Evolutionary conservation across 1,284 basidiomycete species (phyloP).

Genomic region (Spongispora temasekensis): DNA sequence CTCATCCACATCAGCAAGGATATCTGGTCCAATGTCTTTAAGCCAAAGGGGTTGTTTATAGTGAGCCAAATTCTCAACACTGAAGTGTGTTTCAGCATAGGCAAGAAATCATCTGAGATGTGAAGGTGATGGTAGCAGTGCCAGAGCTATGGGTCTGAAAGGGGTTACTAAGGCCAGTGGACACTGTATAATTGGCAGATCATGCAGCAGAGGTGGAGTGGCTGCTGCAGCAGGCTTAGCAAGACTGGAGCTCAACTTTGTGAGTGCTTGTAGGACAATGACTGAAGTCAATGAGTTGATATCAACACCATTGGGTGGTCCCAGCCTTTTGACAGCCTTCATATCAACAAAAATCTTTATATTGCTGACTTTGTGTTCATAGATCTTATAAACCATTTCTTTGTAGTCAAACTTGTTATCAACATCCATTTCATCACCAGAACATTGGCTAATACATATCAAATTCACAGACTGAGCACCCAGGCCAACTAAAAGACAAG

Average conservation of each 20-base stretch:
- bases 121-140: too few relatives aligned
- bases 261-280: conserved; percentile 7
- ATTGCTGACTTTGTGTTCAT: neutral
- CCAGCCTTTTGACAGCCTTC: neutral
- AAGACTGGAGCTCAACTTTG: neutral
- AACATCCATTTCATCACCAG: conserved; percentile 9
- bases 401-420: conserved; percentile 14
- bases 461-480: neutral
- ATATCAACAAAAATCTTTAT: too few relatives aligned
- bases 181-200: too few relatives aligned
- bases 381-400: conserved; percentile 16
- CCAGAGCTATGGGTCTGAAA: too few relatives aligned
- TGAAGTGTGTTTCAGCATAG: conserved; percentile 10
- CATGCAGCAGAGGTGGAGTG: too few relatives aligned
- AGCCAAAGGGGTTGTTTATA: too few relatives aligned
- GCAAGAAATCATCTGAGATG: neutral
- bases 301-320: neutral
- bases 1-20: too few relatives aligned
- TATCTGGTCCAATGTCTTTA: neutral
- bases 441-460: neutral
- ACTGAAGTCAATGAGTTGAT: neutral
- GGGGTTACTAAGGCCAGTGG: too few relatives aligned
- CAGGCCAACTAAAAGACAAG: too few relatives aligned
- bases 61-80: too few relatives aligned
- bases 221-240: neutral